Evolutionary conservation across 345 rosid genomes (phyloP), one percentile per base, ranked within the genome.

Genomic region (Kernera saxatilis): DNA sequence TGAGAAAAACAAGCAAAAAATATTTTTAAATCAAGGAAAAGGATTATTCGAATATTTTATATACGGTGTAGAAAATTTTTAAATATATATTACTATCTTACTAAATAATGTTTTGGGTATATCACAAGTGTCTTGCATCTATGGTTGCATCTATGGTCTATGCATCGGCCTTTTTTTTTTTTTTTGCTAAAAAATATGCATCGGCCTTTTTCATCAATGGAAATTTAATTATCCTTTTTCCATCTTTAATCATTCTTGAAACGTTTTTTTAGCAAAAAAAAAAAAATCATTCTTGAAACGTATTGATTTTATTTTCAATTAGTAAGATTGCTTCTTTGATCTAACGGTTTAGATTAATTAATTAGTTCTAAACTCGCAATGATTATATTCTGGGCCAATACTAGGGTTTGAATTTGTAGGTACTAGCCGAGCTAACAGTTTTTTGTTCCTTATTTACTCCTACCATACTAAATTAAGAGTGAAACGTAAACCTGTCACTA

Each of bases 41-140:
- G 40, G 30, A 64, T 70, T 56, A 76, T 70, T 76, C 76, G 79
- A 76, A 55, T 70, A 69, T 22, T 14, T 55, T 46, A 64, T 76
- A 76, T 54, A 76, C 71, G 75, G 79, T 76, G 52, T 69, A 65
- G 30, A 56, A 54, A 11, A 18, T 40, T 76, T 70, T 56, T 55
- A 43, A 64, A 70, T 75, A 69, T 69, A 45, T 17, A 43, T 33
- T 59, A 39, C 19, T 69, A 45, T 17, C 32, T 33, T 59, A 39
- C 19, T 15, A 52, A 39, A 54, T 21, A 53, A n/a, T 30, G 17
- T 26, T 52, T 61, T 61, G 50, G 74, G 26, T 43, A 67, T 69
- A 45, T 65, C 52, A 74, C 63, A 74, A 33, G 73, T 68, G 57
- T 60, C 50, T 33, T 62, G 58, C 69, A 61, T 75, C 70, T 43